phyloP scores from a whole-genome alignment of 176 grass and related monocot species.

The Oryza meridionalis region DNA sequence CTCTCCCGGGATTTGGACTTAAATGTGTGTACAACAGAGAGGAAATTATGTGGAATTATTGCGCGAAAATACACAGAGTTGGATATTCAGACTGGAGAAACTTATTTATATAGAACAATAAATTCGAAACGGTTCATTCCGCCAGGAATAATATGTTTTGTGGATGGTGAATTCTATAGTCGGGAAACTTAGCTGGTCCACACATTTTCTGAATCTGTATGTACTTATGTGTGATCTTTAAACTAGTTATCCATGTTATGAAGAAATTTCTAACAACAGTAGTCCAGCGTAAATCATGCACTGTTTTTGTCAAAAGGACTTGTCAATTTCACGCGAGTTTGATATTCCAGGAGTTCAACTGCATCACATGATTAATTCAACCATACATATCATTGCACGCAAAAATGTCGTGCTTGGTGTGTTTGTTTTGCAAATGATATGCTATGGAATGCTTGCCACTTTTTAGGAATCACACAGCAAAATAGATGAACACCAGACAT shows the following conservation, averaged over 20 bases:
- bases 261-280: background rate
- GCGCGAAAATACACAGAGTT: background rate
- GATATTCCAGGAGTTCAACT: constrained; percentile 23
- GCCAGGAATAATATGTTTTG: background rate
- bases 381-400: background rate
- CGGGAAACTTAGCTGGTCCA: background rate
- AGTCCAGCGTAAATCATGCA: constrained; percentile 7
- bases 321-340: constrained; percentile 5
- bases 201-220: background rate
- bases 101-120: background rate
- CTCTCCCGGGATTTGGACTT: background rate
- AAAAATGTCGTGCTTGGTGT: background rate
- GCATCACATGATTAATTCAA: constrained; percentile 6
- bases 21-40: background rate
- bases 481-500: background rate
- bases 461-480: background rate
- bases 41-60: background rate
- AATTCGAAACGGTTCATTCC: background rate
- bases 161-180: background rate
- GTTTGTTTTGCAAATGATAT: constrained; percentile 2
- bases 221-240: background rate
- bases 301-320: constrained; percentile 8
- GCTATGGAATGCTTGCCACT: background rate
- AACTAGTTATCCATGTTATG: background rate
- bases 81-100: background rate